A percentile compares a stretch with the other conserved stretches of the same genome.
These are phyloP conservation scores for Orbilia quercus DNA, from an alignment of 2,329 filamentous ascomycete species.

Conservation along the genomic window DNA sequence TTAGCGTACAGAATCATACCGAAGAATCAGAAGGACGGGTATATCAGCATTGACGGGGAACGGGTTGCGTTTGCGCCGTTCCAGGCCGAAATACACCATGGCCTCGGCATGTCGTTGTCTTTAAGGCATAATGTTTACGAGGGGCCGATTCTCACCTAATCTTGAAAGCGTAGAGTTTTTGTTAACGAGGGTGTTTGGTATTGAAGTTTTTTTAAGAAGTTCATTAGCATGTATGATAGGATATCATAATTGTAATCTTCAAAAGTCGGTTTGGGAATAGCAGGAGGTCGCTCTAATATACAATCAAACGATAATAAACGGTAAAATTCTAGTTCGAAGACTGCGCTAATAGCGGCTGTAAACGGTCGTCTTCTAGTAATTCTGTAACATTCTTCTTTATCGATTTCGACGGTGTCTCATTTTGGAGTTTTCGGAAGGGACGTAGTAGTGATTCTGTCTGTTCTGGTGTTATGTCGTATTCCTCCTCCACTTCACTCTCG, in stretches of 20 bases:
- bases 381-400: constrained; percentile 76
- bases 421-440: constrained; percentile 70
- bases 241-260: constrained; percentile 18
- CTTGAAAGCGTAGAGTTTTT: too few relatives aligned
- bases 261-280: constrained; percentile 40
- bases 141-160: constrained; percentile 29
- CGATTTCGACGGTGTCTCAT: constrained; percentile 73
- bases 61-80: constrained; percentile 86
- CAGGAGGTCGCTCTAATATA: constrained; percentile 33
- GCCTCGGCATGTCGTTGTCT: constrained; percentile 84
- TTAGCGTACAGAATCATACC: constrained; percentile 88
- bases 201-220: not conserved
- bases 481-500: constrained; percentile 63
- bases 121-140: constrained; percentile 79
- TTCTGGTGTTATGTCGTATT: constrained; percentile 63
- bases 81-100: constrained; percentile 87
- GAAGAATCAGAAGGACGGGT: constrained; percentile 76
- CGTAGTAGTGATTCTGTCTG: constrained; percentile 67
- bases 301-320: constrained; percentile 20
- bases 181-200: constrained; percentile 6
- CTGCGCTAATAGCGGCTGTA: constrained; percentile 67
- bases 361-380: constrained; percentile 76
- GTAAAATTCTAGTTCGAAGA: constrained; percentile 7
- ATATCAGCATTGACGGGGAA: constrained; percentile 95
- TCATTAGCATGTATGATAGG: constrained; percentile 29